Evolutionary conservation across 176 grass and related monocot species (phyloP), one percentile per base, ranked within the genome.

Genomic region (Puccinellia tenuiflora): DNA sequence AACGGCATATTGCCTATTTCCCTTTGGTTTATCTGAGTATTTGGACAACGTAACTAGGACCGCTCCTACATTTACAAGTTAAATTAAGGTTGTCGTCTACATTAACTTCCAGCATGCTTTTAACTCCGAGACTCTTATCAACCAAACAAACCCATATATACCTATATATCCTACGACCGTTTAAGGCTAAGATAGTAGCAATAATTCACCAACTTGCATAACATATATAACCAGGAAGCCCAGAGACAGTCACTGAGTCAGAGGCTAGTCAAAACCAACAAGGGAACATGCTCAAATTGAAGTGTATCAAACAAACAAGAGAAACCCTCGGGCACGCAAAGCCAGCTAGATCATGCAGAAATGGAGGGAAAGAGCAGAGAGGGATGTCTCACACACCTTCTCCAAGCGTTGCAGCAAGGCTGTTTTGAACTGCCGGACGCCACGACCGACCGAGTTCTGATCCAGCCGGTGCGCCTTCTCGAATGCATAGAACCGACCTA

Each of bases 391-490:
- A 85, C 82, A 85, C 82, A 98, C 96, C 73, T 94, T 88, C 77
- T 98, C 92, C 16, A 98, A 87, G 35, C 96, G 92, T 73, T 91
- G 93, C 24, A 98, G 76, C 53, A 98, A 83, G 65, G 86, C 80
- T 14, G 96, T 98, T 86, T 98, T 98, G 69, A 95, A 98, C 79
- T 98, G 96, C 21, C 92, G 84, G 65, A 98, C 92, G n/a, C 96
- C 96, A 86, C 92, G 96, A 10, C 96, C 92, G 7, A 80, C 81
- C 2, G 96, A 98, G 85, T 80, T 95, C 10, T 94, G 96, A 81
- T 95, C 96, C 20, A 98, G 68, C 77, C 90, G 72, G 56, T 98
- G 96, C 13, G 92, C 92, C 87, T 98, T 98, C 80, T 98, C 96
- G 10, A 98, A 98, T 2, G 92, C 92, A 76, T 98, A 95, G 62